Conservation (phyloP, 2,329 filamentous ascomycete genomes). For the Colletotrichum camelliae region DNA sequence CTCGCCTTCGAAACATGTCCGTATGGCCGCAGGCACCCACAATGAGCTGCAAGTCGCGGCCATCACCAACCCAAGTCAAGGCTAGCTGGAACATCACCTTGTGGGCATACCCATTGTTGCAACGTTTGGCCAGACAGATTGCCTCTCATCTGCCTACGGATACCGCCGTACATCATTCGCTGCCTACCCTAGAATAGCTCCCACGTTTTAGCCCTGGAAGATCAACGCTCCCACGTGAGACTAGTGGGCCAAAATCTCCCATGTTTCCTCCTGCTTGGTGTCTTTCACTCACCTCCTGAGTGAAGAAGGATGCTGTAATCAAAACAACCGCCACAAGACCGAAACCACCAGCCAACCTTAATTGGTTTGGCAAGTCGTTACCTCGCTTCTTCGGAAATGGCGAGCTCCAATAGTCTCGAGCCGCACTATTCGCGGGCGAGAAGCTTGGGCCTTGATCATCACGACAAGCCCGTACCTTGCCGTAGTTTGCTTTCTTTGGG, state of each 20-base stretch:
- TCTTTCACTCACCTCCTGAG: background rate
- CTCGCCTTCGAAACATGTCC: background rate
- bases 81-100: background rate
- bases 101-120: background rate
- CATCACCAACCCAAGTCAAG: background rate
- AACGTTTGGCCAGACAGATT: background rate
- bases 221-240: slow-evolving; percentile 8
- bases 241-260: background rate
- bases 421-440: background rate
- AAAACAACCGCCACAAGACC: background rate
- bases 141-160: background rate
- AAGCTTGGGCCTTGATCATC: background rate
- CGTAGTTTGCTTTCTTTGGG: background rate
- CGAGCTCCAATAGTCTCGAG: background rate
- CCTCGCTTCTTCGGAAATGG: background rate
- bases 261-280: background rate
- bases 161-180: background rate
- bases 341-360: background rate
- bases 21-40: background rate
- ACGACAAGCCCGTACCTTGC: background rate
- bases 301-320: background rate
- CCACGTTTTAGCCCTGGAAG: slow-evolving; percentile 2
- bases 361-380: background rate
- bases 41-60: background rate
- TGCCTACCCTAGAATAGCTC: background rate